Evolutionary conservation across 139 green algal genomes (phyloP).

Genomic region (Chlamydomonas urium): DNA sequence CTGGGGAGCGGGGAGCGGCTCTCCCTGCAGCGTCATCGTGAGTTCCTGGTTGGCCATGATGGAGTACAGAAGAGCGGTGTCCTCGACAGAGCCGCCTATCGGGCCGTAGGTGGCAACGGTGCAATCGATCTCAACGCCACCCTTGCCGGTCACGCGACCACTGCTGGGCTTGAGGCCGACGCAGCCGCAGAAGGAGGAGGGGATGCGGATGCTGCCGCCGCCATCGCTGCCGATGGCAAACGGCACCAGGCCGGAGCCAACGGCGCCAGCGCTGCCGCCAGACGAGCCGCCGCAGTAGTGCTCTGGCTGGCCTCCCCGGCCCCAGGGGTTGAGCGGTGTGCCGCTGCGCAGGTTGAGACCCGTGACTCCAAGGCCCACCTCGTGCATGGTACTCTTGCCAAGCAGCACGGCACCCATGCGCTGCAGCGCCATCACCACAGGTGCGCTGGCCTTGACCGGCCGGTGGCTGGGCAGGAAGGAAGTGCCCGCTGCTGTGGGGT

Average conservation of each 20-base stretch:
- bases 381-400: conserved; percentile 72
- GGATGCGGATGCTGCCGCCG: conserved; percentile 79
- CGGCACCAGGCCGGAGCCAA: conserved; percentile 69
- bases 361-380: conserved; percentile 49
- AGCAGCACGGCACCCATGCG: conserved; percentile 61
- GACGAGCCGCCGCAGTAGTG: conserved; percentile 50
- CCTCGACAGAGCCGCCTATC: conserved; percentile 34
- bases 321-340: conserved; percentile 61
- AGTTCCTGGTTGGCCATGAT: conserved; percentile 42
- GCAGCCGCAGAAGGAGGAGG: conserved; percentile 71
- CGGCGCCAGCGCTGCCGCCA: conserved; percentile 54
- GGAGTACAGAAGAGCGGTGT: conserved; percentile 50
- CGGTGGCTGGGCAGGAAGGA: conserved; percentile 43
- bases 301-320: no score
- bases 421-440: conserved; percentile 8
- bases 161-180: conserved; percentile 73
- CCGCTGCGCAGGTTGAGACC: conserved; percentile 48
- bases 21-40: not conserved
- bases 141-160: conserved; percentile 32
- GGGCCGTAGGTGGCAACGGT: conserved; percentile 41
- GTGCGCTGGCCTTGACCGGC: not conserved
- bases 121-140: conserved; percentile 30
- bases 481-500: conserved; percentile 69
- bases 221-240: conserved; percentile 76
- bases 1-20: conserved; percentile 6